phyloP scores from a whole-genome alignment of 768 basidiomycete genomes.

The Phylloporus sp. region DNA sequence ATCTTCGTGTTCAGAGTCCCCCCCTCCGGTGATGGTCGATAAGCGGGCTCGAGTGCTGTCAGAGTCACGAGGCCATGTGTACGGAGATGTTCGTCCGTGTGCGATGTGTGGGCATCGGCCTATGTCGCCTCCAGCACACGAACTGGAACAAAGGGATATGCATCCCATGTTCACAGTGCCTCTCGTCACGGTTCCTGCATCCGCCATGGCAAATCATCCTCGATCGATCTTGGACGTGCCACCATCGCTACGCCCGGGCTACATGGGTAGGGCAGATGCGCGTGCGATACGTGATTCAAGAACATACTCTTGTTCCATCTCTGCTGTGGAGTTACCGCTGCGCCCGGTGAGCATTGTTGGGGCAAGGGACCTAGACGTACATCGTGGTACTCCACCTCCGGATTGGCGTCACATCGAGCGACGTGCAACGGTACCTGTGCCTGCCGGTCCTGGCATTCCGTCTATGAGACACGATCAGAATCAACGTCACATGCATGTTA shows the following conservation, averaged over 20 bases:
- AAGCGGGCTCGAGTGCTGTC: background rate
- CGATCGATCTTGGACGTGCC: background rate
- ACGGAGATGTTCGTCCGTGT: constrained; percentile 5
- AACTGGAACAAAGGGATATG: background rate
- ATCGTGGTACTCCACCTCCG: background rate
- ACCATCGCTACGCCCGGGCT: background rate
- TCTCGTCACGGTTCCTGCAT: constrained; percentile 20
- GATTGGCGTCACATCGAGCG: background rate
- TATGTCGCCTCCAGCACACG: background rate
- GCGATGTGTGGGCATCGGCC: constrained; percentile 19
- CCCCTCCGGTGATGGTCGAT: constrained; percentile 1
- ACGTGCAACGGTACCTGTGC: background rate
- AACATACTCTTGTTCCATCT: too few relatives aligned
- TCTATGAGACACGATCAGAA: background rate
- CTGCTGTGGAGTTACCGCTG: too few relatives aligned
- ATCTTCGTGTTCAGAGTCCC: constrained; percentile 17
- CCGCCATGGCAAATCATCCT: background rate
- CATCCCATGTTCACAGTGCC: constrained; percentile 31
- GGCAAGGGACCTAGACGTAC: background rate
- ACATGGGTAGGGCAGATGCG: background rate
- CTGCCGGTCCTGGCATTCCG: background rate
- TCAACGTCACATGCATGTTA: background rate
- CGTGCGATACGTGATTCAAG: too few relatives aligned
- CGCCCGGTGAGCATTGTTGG: background rate
- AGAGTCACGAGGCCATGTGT: background rate